phyloP scores from a whole-genome alignment of 1,284 basidiomycete species.

The Leccinum proximum region DNA sequence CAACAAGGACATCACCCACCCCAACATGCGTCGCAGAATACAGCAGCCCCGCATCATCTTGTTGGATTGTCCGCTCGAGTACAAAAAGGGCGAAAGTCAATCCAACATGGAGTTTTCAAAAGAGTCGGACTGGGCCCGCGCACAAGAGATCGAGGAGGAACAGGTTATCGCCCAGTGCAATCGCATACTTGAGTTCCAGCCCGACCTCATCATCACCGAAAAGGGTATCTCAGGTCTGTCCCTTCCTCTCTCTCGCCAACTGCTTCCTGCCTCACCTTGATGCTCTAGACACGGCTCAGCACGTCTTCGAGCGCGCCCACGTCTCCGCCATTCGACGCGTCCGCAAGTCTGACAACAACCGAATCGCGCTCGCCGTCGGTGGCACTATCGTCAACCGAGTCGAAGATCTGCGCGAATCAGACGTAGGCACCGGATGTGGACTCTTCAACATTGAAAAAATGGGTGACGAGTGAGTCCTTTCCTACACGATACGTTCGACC shows the following conservation, averaged over 20 bases:
- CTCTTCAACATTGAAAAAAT: slow-evolving; percentile 97
- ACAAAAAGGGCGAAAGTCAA: slow-evolving; percentile 99
- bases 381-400: slow-evolving; percentile 97
- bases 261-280: not conserved
- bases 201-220: slow-evolving; percentile 95
- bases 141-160: slow-evolving; percentile 96
- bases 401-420: slow-evolving; percentile 91
- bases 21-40: slow-evolving; percentile 94
- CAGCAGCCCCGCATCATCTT: slow-evolving; percentile 88
- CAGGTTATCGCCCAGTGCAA: slow-evolving; percentile 92
- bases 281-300: slow-evolving; percentile 84
- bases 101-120: slow-evolving; percentile 99
- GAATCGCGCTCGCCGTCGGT: slow-evolving; percentile 93
- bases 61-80: slow-evolving; percentile 96
- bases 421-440: slow-evolving; percentile 93
- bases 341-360: slow-evolving; percentile 98
- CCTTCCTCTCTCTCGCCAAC: not conserved
- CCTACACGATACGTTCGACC: not conserved
- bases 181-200: slow-evolving; percentile 91
- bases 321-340: slow-evolving; percentile 94
- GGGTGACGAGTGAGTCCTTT: slow-evolving; percentile 77
- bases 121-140: slow-evolving; percentile 92
- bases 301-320: slow-evolving; percentile 87
- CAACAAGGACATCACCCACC: slow-evolving; percentile 99
- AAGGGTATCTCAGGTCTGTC: slow-evolving; percentile 91